Evolutionary conservation across 1,284 basidiomycete genomes (phyloP).

Genomic region (Papiliotrema flavescens): DNA sequence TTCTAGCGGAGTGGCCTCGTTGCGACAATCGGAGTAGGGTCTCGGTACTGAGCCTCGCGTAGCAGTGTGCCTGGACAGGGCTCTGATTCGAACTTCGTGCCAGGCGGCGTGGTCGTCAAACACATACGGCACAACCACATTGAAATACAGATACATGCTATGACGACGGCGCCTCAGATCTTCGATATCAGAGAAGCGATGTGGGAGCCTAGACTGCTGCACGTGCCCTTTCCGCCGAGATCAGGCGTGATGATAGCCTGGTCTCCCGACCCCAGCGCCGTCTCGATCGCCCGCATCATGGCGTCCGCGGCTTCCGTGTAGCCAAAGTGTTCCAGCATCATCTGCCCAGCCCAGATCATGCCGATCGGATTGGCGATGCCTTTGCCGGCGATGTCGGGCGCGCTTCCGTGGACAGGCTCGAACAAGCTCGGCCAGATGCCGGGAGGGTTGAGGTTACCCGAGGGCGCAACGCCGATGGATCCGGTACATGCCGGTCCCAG

Average conservation of each 20-base stretch:
- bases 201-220: constrained; percentile 15
- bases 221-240: constrained; percentile 67
- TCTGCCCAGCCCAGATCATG: constrained; percentile 59
- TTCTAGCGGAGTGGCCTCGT: too few relatives aligned
- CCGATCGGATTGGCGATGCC: constrained; percentile 54
- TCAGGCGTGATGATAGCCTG: constrained; percentile 72
- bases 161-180: not conserved
- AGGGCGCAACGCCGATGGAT: constrained; percentile 60
- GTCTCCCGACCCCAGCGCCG: constrained; percentile 26
- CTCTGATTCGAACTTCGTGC: too few relatives aligned
- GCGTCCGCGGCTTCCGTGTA: constrained; percentile 54
- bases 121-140: too few relatives aligned
- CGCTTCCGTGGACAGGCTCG: constrained; percentile 77
- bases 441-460: constrained; percentile 57
- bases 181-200: constrained; percentile 19
- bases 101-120: too few relatives aligned
- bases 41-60: too few relatives aligned
- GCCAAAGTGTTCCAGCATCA: constrained; percentile 58
- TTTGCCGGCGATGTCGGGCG: constrained; percentile 65
- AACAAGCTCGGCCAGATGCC: constrained; percentile 53
- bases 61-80: too few relatives aligned
- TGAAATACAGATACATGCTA: too few relatives aligned
- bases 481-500: constrained; percentile 58
- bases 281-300: constrained; percentile 57
- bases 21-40: too few relatives aligned